These are phyloP conservation scores for Penicillium maclennaniae DNA, from an alignment of 495 filamentous ascomycete species.

Conservation along the genomic window DNA sequence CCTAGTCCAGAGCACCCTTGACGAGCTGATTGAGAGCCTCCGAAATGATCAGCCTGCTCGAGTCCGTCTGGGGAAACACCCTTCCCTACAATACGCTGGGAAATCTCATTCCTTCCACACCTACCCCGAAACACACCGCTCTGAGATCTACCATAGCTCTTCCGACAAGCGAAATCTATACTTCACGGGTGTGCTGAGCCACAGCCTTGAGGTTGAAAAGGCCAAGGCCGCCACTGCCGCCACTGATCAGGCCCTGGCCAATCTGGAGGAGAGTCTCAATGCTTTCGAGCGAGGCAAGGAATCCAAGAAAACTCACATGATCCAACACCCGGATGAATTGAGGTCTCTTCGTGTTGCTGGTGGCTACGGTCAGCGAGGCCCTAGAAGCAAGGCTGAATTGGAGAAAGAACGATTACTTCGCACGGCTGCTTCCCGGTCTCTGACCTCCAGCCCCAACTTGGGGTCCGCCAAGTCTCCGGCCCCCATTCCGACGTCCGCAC, in stretches of 20 bases:
- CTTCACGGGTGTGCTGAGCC: constrained; percentile 53
- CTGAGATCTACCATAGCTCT: constrained; percentile 49
- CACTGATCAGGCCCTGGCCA: constrained; percentile 51
- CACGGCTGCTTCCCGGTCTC: constrained; percentile 50
- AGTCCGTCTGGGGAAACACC: constrained; percentile 43
- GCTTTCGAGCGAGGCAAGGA: constrained; percentile 49
- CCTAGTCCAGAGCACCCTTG: constrained; percentile 60
- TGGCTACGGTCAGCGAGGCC: constrained; percentile 16
- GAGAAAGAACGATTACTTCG: constrained; percentile 46
- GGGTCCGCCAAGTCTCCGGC: constrained; percentile 43
- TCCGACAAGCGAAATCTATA: constrained; percentile 43
- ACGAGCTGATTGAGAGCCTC: constrained; percentile 66
- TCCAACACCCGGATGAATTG: constrained; percentile 37
- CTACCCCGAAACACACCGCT: constrained; percentile 43
- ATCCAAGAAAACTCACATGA: constrained; percentile 48
- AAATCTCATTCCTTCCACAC: constrained; percentile 51
- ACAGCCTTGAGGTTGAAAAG: constrained; percentile 54
- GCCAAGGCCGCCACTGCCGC: constrained; percentile 51
- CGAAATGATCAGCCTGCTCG: constrained; percentile 57
- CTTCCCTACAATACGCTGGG: constrained; percentile 50
- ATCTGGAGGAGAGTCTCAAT: constrained; percentile 51
- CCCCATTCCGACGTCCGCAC: constrained; percentile 42
- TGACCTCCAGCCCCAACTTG: constrained; percentile 62
- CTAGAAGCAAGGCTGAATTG: constrained; percentile 37
- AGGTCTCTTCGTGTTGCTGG: constrained; percentile 27